Base-by-base conservation (phyloP, 345 rosid genomes). In the Nasturtium officinale region DNA sequence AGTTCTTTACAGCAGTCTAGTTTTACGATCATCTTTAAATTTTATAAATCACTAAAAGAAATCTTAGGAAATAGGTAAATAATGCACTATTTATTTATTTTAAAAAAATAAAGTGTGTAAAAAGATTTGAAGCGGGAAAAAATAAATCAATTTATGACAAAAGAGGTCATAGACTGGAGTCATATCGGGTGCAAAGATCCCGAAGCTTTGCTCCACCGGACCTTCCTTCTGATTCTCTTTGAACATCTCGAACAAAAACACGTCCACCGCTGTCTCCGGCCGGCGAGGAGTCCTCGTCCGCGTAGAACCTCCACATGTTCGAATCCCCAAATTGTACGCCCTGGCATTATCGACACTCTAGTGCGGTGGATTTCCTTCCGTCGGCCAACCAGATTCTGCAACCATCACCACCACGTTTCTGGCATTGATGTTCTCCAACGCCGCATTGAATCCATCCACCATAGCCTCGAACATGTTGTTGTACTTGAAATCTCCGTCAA, bases 391-490 rank as follows among this genome's bases (percentile, higher is more conserved):
- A 32, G 77, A 23, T 7, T 67, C 73, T 52, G 73, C 66, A 28
- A 47, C 78, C 64, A 9, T 57, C 20, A 45, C 72, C 60, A 57
- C 66, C 42, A 74, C 78, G 1, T 52, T 42, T 9, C 58, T 20
- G 30, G 57, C 56, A 17, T 59, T 59, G 33, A 67, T 38, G 13
- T 74, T 75, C 55, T 67, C 67, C 54, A 82, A 5, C 0, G 83
- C 86, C 0, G 77, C 50, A 4, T 77, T 45, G 33, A 71, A 46
- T 25, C 78, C 78, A 10, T 82, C 86, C 0, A 82, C 59, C 74
- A 76, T 81, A 6, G 80, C 84, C 2, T 71, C 81, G 16, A 82
- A 77, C 21, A 85, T 26, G 72, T 79, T 80, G 63, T 3, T 51
- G 9, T 85, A 85, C 7, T 38, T 7, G 10, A 69, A 45, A 38